Evolutionary conservation across 2,329 filamentous ascomycete species (phyloP).

Genomic region (Hymenoscyphus albidus): DNA sequence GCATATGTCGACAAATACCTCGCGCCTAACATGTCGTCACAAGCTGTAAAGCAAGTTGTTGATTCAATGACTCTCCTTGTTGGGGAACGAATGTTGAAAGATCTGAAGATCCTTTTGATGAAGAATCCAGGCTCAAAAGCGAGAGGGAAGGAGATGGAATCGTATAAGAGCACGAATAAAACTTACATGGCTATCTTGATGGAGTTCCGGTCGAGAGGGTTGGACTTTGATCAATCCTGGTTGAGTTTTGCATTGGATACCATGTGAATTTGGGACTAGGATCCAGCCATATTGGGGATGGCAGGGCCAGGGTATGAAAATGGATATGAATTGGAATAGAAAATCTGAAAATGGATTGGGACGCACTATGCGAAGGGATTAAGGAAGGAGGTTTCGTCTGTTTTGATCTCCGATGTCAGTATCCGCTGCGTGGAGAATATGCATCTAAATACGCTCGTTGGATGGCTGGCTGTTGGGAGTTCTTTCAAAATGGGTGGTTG

Average conservation of each 20-base stretch:
- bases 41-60: conserved; percentile 13
- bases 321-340: not conserved
- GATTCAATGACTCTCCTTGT: conserved; percentile 16
- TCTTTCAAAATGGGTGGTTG: not conserved
- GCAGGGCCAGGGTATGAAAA: not conserved
- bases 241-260: conserved; percentile 8
- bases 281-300: no score
- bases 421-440: not conserved
- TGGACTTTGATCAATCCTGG: conserved; percentile 19
- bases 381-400: not conserved
- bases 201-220: conserved; percentile 11
- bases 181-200: conserved; percentile 19
- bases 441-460: not conserved
- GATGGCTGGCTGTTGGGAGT: not conserved
- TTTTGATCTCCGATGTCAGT: not conserved
- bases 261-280: not conserved
- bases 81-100: conserved; percentile 15
- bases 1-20: conserved; percentile 10
- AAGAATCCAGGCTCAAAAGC: conserved; percentile 1
- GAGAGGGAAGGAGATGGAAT: conserved; percentile 4
- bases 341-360: not conserved
- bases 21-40: conserved; percentile 13
- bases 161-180: not conserved
- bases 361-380: not conserved
- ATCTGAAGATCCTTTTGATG: conserved; percentile 10